These are phyloP conservation scores for Gossypium stocksii DNA, from an alignment of 345 rosid species.

Conservation along the genomic window DNA sequence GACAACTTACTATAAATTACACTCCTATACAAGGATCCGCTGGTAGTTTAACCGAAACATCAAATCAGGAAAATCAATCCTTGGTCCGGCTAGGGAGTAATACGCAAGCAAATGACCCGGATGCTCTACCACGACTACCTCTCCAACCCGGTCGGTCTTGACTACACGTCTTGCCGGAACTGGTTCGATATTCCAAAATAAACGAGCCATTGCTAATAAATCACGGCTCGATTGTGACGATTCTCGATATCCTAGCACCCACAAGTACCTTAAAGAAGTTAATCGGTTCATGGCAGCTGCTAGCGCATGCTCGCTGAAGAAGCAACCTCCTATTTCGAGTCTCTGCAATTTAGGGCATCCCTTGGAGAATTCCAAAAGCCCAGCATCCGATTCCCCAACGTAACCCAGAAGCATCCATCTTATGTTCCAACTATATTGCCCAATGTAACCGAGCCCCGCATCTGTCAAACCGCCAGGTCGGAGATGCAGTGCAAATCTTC, in stretches of 20 bases:
- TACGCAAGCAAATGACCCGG: neutral
- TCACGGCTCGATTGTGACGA: neutral
- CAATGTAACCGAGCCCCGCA: neutral
- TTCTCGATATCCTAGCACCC: neutral
- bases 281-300: neutral
- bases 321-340: neutral
- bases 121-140: neutral
- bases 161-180: neutral
- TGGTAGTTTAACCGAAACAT: too few species aligned
- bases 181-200: neutral
- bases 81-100: neutral
- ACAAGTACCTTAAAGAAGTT: neutral
- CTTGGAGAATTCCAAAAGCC: neutral
- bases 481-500: neutral
- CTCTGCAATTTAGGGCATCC: neutral
- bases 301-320: neutral
- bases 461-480: neutral
- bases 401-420: slow-evolving; percentile 5
- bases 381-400: neutral
- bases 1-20: too few species aligned
- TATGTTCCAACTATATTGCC: neutral
- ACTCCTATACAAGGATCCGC: too few species aligned
- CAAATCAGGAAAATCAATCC: neutral
- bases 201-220: neutral
- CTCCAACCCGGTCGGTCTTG: neutral